Evolutionary conservation across 2,329 filamentous ascomycete genomes (phyloP).

Genomic region (Hawksworthiomyces lignivorus): DNA sequence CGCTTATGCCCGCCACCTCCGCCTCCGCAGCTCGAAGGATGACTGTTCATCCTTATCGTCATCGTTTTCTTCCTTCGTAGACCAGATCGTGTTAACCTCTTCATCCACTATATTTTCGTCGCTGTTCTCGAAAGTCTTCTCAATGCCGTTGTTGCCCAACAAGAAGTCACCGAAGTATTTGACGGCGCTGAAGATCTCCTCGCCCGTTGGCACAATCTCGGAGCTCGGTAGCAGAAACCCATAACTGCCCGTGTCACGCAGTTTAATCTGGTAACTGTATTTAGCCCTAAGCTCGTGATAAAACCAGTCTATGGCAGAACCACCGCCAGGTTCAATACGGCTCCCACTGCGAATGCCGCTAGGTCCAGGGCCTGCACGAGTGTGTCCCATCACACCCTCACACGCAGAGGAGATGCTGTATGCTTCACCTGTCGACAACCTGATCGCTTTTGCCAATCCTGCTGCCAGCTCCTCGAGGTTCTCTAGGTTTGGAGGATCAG

Average conservation of each 20-base stretch:
- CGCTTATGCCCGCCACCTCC: conserved; percentile 1
- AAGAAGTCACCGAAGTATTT: conserved; percentile 79
- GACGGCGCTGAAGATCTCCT: conserved; percentile 77
- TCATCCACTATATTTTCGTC: background rate
- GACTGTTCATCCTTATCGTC: background rate
- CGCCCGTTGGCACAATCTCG: conserved; percentile 80
- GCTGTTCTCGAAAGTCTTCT: conserved; percentile 25
- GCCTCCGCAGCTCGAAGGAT: conserved; percentile 4
- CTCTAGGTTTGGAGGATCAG: conserved; percentile 75
- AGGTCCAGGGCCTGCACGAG: conserved; percentile 36
- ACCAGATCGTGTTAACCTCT: background rate
- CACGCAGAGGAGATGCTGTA: conserved; percentile 81
- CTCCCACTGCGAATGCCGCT: conserved; percentile 67
- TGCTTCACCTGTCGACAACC: conserved; percentile 65
- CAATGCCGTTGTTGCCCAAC: conserved; percentile 61
- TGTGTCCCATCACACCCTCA: conserved; percentile 57
- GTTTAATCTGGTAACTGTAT: conserved; percentile 89
- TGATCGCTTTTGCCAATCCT: conserved; percentile 82
- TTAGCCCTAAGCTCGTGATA: conserved; percentile 77
- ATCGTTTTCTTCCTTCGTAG: background rate
- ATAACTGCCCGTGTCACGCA: conserved; percentile 88
- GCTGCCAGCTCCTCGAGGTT: conserved; percentile 85
- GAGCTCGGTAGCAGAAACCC: conserved; percentile 84
- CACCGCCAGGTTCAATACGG: conserved; percentile 67
- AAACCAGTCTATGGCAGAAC: conserved; percentile 90